Conservation (phyloP, 768 basidiomycete genomes). For the Hypsizygus marmoreus region DNA sequence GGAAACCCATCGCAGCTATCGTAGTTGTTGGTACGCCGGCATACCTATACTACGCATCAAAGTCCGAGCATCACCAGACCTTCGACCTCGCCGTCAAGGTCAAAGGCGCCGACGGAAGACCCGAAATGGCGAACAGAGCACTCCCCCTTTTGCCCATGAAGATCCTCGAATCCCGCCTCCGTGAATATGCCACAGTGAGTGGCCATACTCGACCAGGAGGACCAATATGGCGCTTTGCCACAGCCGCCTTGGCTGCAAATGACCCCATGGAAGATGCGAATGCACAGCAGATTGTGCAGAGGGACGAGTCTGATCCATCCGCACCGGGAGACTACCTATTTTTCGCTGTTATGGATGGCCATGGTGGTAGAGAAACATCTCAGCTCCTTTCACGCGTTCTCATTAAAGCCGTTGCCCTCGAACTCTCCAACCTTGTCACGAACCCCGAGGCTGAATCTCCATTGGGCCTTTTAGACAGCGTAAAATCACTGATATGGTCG, state of each 20-base stretch:
- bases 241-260: slow-evolving; percentile 81
- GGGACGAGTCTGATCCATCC: slow-evolving; percentile 60
- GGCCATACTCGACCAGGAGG: slow-evolving; percentile 52
- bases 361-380: slow-evolving; percentile 83
- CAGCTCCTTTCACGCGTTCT: slow-evolving; percentile 80
- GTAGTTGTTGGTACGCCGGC: slow-evolving; percentile 57
- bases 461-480: slow-evolving; percentile 32
- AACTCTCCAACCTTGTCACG: slow-evolving; percentile 60
- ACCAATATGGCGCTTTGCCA: slow-evolving; percentile 73
- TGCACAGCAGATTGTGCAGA: slow-evolving; percentile 65
- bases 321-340: slow-evolving; percentile 76
- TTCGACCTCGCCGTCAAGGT: slow-evolving; percentile 63
- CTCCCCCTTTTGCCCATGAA: slow-evolving; percentile 59
- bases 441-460: slow-evolving; percentile 32
- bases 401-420: slow-evolving; percentile 80
- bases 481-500: slow-evolving; percentile 43
- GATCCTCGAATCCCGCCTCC: slow-evolving; percentile 58
- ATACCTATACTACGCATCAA: slow-evolving; percentile 58
- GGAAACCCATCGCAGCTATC: slow-evolving; percentile 67
- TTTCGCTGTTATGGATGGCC: slow-evolving; percentile 91
- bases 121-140: slow-evolving; percentile 51
- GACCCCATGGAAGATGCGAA: slow-evolving; percentile 91
- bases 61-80: slow-evolving; percentile 41
- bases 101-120: slow-evolving; percentile 59
- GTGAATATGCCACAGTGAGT: slow-evolving; percentile 50